These are phyloP conservation scores for Avena eriantha DNA, from an alignment of 176 grass and related monocot species.

Conservation along the genomic window DNA sequence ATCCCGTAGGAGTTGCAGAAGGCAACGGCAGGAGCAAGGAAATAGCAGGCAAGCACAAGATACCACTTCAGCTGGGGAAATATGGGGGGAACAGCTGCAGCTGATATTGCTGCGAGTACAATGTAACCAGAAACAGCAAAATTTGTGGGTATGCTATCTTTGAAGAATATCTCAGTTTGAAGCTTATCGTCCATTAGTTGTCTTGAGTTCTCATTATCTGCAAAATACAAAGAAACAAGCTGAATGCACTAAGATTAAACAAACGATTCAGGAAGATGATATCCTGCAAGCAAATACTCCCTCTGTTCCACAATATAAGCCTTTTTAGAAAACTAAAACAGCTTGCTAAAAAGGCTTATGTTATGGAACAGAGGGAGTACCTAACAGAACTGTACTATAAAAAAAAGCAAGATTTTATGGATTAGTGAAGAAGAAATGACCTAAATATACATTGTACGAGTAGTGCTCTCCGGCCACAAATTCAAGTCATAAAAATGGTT, in stretches of 20 bases:
- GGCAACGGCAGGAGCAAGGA: slow-evolving; percentile 56
- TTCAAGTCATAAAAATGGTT: background rate
- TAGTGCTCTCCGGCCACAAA: background rate
- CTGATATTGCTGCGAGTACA: slow-evolving; percentile 48
- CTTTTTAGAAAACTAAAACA: no score
- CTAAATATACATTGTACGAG: background rate
- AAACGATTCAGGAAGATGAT: background rate
- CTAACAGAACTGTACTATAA: background rate
- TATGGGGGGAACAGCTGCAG: slow-evolving; percentile 40
- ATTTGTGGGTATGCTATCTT: slow-evolving; percentile 48
- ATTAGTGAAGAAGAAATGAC: background rate
- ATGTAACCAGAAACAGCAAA: slow-evolving; percentile 55
- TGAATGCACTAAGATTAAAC: background rate
- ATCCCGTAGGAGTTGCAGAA: slow-evolving; percentile 59
- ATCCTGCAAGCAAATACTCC: slow-evolving; percentile 19
- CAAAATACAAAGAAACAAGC: background rate
- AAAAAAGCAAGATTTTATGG: background rate
- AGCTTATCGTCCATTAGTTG: slow-evolving; percentile 21
- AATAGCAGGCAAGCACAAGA: slow-evolving; percentile 52
- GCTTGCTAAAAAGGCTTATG: no score
- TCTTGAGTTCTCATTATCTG: slow-evolving; percentile 23
- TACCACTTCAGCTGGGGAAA: slow-evolving; percentile 61
- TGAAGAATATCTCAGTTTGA: slow-evolving; percentile 52
- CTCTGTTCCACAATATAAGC: no score
- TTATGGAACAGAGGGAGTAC: no score